Base-by-base conservation (phyloP, 1,139 yeast genomes). In the Citeromyces siamensis region DNA sequence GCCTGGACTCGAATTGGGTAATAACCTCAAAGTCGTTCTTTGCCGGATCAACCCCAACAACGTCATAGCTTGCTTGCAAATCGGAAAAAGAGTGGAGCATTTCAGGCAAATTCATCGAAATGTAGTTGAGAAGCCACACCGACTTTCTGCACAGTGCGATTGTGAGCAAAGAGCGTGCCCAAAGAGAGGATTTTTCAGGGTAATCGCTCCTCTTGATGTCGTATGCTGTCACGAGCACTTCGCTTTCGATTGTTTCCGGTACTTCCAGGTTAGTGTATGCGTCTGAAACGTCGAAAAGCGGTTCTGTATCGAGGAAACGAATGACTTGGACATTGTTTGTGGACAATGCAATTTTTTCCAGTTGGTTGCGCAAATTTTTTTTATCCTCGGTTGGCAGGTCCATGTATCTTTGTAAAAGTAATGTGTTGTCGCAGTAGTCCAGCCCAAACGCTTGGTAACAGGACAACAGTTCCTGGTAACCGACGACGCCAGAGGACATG, bases 161-260 rank as follows among this genome's bases (percentile, higher is more conserved):
- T 1, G 76, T 59, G 38, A 73, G 66, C 37, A 84, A 55, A 0
- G 85, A 76, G 37, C 70, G 55, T 33, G 64, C 61, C 32, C 51
- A 49, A 40, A 53, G 26, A 42, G 55, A 41, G 6, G 47, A 34
- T 19, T 51, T 42, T 39, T 57, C 44, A 41, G 52, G 37, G 49
- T 55, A 33, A 39, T 80, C 90, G 36, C 69, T 70, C 3, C 68
- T 56, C 41, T 75, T 75, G 37, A 75, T 64, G 40, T 78, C 75
- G 46, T 69, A 77, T 0, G 88, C 85, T 1, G 90, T 79, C 23
- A 75, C 64, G 4, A 81, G 71, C 32, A 81, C 74, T 41, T 81
- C 93, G 48, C 80, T 90, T 49, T 80, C 93, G 3, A 84, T 78
- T 5, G 72, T 64, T 27, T 70, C 73, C 45, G 71, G 78, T 18